Evolutionary conservation across 495 filamentous ascomycete genomes (phyloP), one percentile per base, ranked within the genome.

Genomic region (Lasiosphaeria miniovina): DNA sequence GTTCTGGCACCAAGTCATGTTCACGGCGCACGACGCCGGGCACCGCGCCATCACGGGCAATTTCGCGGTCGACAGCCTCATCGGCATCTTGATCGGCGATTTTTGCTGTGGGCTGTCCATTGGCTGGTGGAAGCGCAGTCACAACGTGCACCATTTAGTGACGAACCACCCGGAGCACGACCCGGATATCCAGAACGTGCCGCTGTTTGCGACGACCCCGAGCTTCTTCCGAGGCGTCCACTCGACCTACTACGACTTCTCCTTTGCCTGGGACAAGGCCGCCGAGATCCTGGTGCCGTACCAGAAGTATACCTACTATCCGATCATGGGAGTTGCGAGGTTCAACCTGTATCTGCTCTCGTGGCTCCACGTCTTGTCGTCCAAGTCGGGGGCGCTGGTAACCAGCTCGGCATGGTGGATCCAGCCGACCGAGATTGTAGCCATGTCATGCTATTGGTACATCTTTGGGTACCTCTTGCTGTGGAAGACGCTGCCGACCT

Each of bases 1-100:
- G 31, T 80, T 82, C 58, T 82, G 79, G 77, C 79, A 82, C 58
- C 79, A 80, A 57, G 75, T 82, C 67, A 80, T 82, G 76, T 82
- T 82, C 71, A 75, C 73, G 4, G 79, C 78, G 9, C 79, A 82
- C 62, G 79, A 82, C 57, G 79, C 79, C 9, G 79, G 77, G 14
- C 79, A 82, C 60, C 72, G 67, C 32, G 79, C 72, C 58, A 82
- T 82, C 52, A 77, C 79, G 8, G 71, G 76, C 50, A 74, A 75
- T 65, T 80, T 80, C 54, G 66, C 70, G 34, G 55, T 68, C 49
- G 79, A 81, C 65, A 77, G 74, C 4, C 54, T 80, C 33, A 77
- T 81, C 46, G 78, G 77, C 41, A 72, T 78, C 53, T 77, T 79
- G 57, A 70, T 80, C 40, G 77, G 72, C 57, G 74, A 80, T 55